Percentiles rank a stretch among this genome's conserved stretches.
Evolutionary conservation across 1,284 basidiomycete species (phyloP).

Genomic region (Tetrapyrgos nigripes): DNA sequence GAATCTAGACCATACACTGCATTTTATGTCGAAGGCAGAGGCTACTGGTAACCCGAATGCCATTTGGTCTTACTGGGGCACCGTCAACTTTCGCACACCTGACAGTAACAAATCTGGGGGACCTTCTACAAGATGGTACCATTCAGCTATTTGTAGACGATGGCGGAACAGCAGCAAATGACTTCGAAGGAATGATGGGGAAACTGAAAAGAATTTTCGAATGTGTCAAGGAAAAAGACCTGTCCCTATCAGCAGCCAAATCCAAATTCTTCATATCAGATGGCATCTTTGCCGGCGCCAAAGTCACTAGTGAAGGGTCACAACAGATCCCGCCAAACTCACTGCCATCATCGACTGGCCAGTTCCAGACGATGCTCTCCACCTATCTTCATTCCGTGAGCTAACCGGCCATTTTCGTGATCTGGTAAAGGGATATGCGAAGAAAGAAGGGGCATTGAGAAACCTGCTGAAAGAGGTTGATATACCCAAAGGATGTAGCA

Average conservation of each 20-base stretch:
- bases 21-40: constrained; percentile 47
- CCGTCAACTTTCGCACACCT: constrained; percentile 43
- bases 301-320: constrained; percentile 35
- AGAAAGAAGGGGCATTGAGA: constrained; percentile 32
- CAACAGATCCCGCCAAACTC: constrained; percentile 38
- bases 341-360: constrained; percentile 36
- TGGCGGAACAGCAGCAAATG: no score
- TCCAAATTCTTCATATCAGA: no score
- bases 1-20: constrained; percentile 38
- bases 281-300: no score
- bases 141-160: constrained; percentile 44
- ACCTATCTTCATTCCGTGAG: no score
- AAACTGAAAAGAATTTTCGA: constrained; percentile 28
- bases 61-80: constrained; percentile 48
- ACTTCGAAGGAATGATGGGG: constrained; percentile 28
- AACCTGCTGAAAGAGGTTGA: constrained; percentile 28
- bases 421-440: no score
- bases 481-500: constrained; percentile 25
- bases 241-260: no score
- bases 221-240: constrained; percentile 25
- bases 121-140: constrained; percentile 32
- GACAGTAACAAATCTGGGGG: constrained; percentile 35
- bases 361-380: no score
- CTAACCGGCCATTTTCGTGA: no score
- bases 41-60: constrained; percentile 43